These are phyloP conservation scores for Aspergillus diversus DNA, from an alignment of 495 filamentous ascomycete species.

Conservation along the genomic window DNA sequence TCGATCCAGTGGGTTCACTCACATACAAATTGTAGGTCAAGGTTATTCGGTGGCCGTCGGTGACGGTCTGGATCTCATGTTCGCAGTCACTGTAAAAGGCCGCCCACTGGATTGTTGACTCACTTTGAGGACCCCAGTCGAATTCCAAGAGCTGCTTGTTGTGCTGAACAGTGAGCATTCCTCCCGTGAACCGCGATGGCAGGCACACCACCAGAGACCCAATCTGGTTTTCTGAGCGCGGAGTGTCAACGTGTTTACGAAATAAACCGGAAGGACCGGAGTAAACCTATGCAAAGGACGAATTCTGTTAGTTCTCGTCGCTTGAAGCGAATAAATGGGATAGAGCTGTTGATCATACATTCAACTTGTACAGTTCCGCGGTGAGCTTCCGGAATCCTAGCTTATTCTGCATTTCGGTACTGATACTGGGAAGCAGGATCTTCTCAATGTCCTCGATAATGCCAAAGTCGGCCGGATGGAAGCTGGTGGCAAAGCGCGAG, in stretches of 20 bases:
- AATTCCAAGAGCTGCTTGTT: constrained; percentile 34
- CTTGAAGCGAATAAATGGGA: no score
- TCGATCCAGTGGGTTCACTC: constrained; percentile 16
- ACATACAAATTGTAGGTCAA: constrained; percentile 66
- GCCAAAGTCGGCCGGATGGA: constrained; percentile 54
- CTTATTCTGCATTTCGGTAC: constrained; percentile 21
- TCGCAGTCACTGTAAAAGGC: constrained; percentile 66
- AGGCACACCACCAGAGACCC: constrained; percentile 60
- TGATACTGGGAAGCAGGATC: constrained; percentile 48
- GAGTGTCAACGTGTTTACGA: constrained; percentile 58
- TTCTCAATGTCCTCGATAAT: constrained; percentile 54
- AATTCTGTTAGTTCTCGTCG: background rate
- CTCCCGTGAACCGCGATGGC: constrained; percentile 45
- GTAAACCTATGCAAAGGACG: constrained; percentile 42
- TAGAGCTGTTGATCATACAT: constrained; percentile 36
- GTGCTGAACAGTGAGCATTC: constrained; percentile 29
- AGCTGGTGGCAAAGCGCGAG: constrained; percentile 45
- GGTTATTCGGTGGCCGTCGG: constrained; percentile 54
- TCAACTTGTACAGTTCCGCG: constrained; percentile 60
- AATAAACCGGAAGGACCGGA: constrained; percentile 55
- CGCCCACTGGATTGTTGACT: constrained; percentile 51
- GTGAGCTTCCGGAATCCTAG: constrained; percentile 25
- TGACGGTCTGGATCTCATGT: constrained; percentile 59
- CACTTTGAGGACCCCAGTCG: constrained; percentile 42
- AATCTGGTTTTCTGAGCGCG: constrained; percentile 48